Conservation (phyloP, 768 basidiomycete species). For the Lactarius hatsudake region DNA sequence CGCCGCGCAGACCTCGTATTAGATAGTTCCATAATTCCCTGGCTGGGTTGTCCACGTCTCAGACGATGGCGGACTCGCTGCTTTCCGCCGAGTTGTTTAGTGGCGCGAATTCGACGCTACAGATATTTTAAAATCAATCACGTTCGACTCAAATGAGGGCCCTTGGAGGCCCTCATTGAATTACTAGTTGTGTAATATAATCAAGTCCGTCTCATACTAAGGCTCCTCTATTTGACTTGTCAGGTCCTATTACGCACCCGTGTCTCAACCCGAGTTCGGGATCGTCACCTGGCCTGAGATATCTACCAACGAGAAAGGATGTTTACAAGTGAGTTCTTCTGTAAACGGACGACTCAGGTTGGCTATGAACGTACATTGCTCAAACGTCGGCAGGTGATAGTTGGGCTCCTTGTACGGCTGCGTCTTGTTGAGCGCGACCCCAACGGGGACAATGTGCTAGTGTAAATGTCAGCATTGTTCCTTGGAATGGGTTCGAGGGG, state of each 20-base stretch:
- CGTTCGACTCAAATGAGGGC: too few species aligned
- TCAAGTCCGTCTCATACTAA: background rate
- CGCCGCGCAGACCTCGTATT: too few species aligned
- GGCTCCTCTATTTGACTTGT: background rate
- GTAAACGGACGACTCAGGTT: background rate
- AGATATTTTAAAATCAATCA: too few species aligned
- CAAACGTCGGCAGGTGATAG: conserved; percentile 43
- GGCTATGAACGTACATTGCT: conserved; percentile 42
- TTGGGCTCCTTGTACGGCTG: conserved; percentile 52
- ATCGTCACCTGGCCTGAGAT: background rate
- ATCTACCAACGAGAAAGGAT: background rate
- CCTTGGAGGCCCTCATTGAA: too few species aligned
- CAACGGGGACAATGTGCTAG: conserved; percentile 49
- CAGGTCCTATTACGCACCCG: too few species aligned
- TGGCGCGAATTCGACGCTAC: too few species aligned
- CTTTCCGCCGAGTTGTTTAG: too few species aligned
- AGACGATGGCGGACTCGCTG: too few species aligned
- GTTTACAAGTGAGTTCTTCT: background rate
- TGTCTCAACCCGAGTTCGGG: too few species aligned
- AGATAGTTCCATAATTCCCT: too few species aligned
- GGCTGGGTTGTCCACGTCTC: too few species aligned
- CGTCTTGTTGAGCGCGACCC: conserved; percentile 48
- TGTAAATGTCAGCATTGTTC: background rate
- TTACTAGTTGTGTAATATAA: background rate
- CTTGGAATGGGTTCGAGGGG: background rate